Evolutionary conservation across 179 eudicot species (phyloP).

Genomic region (Silene vulgaris): DNA sequence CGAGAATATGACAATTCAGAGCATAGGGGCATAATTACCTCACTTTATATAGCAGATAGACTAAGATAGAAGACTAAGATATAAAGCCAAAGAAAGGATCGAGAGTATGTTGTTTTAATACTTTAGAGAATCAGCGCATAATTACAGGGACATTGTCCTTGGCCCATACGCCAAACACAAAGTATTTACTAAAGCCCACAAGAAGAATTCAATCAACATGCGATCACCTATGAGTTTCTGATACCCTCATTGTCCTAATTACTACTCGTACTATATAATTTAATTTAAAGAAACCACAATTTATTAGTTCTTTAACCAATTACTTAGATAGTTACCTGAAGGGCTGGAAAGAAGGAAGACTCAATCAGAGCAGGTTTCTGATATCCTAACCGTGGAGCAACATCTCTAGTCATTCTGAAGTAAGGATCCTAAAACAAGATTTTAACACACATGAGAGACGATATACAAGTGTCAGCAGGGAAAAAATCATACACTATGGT

Average conservation of each 20-base stretch:
- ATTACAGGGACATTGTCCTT: neutral
- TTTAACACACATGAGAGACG: slow-evolving; percentile 13
- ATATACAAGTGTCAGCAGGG: slow-evolving; percentile 8
- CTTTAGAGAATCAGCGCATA: neutral
- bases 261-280: neutral
- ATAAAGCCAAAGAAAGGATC: neutral
- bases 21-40: too few relatives aligned
- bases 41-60: too few relatives aligned
- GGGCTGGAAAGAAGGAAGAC: slow-evolving; percentile 92
- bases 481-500: neutral
- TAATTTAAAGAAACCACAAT: neutral
- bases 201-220: neutral
- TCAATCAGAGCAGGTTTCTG: slow-evolving; percentile 92
- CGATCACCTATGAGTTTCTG: neutral
- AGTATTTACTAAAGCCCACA: slow-evolving; percentile 1
- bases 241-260: neutral
- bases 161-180: neutral
- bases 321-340: slow-evolving; percentile 52
- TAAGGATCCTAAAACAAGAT: slow-evolving; percentile 72
- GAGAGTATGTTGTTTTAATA: neutral
- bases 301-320: slow-evolving; percentile 5
- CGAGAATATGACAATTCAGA: too few relatives aligned
- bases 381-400: slow-evolving; percentile 91
- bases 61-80: neutral
- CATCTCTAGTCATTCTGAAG: slow-evolving; percentile 99